Evolutionary conservation across 768 basidiomycete species (phyloP), one percentile per base, ranked within the genome.

Genomic region (Psilocybe azurescens): DNA sequence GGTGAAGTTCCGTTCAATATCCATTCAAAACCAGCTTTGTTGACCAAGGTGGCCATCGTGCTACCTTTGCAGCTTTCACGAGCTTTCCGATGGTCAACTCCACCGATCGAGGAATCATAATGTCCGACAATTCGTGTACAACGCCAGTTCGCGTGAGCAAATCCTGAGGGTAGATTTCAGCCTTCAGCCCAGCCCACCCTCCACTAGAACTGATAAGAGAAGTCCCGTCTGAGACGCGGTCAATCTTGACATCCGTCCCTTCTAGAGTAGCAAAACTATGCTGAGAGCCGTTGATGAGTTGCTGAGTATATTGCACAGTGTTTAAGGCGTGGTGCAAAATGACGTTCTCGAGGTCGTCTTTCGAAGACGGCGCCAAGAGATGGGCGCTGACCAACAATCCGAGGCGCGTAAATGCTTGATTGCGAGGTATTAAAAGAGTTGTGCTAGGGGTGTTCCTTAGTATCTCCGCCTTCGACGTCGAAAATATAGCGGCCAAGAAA

Each of bases 21-120:
- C 95, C 96, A 98, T 39, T 90, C 91, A 61, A 97, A 85, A 9
- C 94, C 94, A 1, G 93, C 94, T 68, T 90, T 91, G 59, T 83
- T 79, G 61, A 97, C 82, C 70, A 99, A 73, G 33, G 88, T 92
- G 20, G 85, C 79, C 95, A 99, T 98, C 3, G 92, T 97, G 33
- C 83, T 88, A 47, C 89, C 93, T 72, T 91, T 20, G 93, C 93
- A 3, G 96, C 97, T 68, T 87, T 88, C 67, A 95, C 82, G 33
- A 99, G 83, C 74, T 98, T 99, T n/a, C 88, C 93, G 33, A 96
- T 79, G 4, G 89, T 95, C 63, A 99, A 78, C 48, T 94, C 79
- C 49, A 99, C 88, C 9, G 91, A 88, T 18, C 95, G 87, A 33
- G 97, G 97, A 59, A 99, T 86, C 71, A 95, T 79, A 53, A 95